Base-by-base conservation (phyloP, 495 filamentous ascomycete species). In the Aspergillus funiculosus region DNA sequence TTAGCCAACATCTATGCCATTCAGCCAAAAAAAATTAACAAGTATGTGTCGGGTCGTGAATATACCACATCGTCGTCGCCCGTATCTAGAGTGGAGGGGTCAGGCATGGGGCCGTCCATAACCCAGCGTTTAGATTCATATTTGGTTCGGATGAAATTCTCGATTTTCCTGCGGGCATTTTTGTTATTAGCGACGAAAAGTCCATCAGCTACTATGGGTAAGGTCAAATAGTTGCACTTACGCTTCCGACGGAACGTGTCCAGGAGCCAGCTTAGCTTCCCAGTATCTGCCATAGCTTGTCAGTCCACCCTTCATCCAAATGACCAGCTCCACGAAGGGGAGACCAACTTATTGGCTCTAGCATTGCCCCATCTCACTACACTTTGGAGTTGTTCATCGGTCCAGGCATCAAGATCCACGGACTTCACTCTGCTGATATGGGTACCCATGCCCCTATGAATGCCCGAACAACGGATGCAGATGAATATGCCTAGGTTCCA, bases 61-160 rank as follows among this genome's bases (percentile, higher is more conserved):
- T 69, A 53, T 54, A 81, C 76, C 44, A 94, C 76, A 65, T 95
- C 89, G 54, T 97, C 89, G 21, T 80, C 86, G 5, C 85, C 88
- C 22, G 72, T 82, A 58, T 89, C 85, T 42, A 98, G 66, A n/a
- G 82, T 87, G 0, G 85, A 73, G 17, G 94, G 94, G 57, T 96
- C 87, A 6, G 94, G 94, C 67, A 96, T 89, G 8, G 76, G 78
- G 2, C 94, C 92, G 46, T 98, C 94, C 91, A 96, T 95, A 2
- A 89, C 86, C 92, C 92, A 98, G 67, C 94, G 75, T 73, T 95
- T 97, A 6, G 88, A 83, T 57, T 98, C 92, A 63, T 98, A 98
- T 66, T 98, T 98, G 26, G 92, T 98, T 31, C 94, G 80, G 50
- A 98, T 95, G 54, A 98, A 98, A 67, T 96, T 98, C 74, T 97